Evolutionary conservation across 352 stramenopile genomes (phyloP), one percentile per base, ranked within the genome.

Genomic region (Globisporangium heterothallicum): DNA sequence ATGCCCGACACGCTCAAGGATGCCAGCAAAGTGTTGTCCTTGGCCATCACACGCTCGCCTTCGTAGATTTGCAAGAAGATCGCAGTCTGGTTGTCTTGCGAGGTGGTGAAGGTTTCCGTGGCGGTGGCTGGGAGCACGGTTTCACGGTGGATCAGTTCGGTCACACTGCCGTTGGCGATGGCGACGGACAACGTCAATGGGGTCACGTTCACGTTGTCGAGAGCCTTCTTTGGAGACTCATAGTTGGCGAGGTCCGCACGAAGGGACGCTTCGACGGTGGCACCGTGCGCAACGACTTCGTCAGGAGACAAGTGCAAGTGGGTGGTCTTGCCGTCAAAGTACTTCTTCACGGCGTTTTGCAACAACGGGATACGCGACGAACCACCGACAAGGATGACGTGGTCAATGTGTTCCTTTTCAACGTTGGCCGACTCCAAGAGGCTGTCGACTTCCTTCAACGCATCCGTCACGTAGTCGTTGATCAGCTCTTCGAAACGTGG

Each of bases 311-410:
- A 69, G 62, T 92, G 84, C 59, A 86, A 68, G 63, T 83, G 76
- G 38, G 84, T 80, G 47, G 78, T 84, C 62, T 87, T 88, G 62
- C 79, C 80, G 43, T 94, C 81, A 52, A 95, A 95, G 58, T 78
- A 88, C 63, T 88, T 90, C 66, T 89, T 88, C 29, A 95, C 61
- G 27, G 68, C 68, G 45, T 53, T 72, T 63, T 94, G 83, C 49
- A 94, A 66, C 69, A 99, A 98, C 51, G 97, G 97, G 66, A 99
- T 99, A 72, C 97, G 95, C 34, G 96, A 95, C 35, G 93, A 98
- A 46, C 96, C 96, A 45, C 96, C 96, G 12, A 98, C 90, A 29
- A 99, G 80, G 51, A 99, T 93, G 34, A 99, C 74, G 69, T 99
- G 95, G 72, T 99, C 82, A 16, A 99, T 68, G 64, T 92, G 66